Base-by-base conservation (phyloP, 2,329 filamentous ascomycete genomes). In the Drechslerella dactyloides region DNA sequence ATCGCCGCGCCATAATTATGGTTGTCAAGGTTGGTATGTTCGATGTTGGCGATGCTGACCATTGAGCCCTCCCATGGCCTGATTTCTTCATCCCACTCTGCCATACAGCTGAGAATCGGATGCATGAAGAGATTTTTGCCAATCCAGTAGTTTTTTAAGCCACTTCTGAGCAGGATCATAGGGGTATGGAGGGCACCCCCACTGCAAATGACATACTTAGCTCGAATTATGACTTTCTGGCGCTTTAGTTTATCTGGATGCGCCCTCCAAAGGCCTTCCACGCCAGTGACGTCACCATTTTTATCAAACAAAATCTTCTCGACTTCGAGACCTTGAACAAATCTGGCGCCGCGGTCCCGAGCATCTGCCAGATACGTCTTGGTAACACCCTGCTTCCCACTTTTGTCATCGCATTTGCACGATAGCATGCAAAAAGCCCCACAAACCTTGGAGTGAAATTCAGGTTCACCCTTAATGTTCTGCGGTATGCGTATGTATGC, bases 101-200 rank as follows among this genome's bases (percentile, higher is more conserved):
- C 89, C 2, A 79, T 78, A 3, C 87, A 76, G 7, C 83, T 78
- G 76, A 83, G 84, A 77, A 87, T 88, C 0, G 92, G 93, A 77
- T 97, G 93, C 0, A 96, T 79, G 76, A 94, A 84, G 2, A 97
- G 85, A 76, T 97, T 90, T 6, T 84, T 85, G 24, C 93, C 93
- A 97, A 60, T 53, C 51, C 15, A 74, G 76, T 82, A 78, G 75
- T 87, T 86, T 78, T 85, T 88, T 55, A 97, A 79, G 1, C 91
- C 91, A 70, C 91, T 96, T 55, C 89, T 88, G 74, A 87, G 81
- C 48, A 97, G 82, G 1, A 97, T 78, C 0, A 93, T 78, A 0
- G 93, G 93, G 50, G 87, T 92, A 77, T 90, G 87, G 61, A 97
- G 81, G 0, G 89, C 85, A 2, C 93, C 93, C 23, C 85, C 86